Percentiles rank a stretch among this genome's conserved stretches.
Conservation (phyloP, 805 yeast species). For the Metschnikowia continentalis region DNA sequence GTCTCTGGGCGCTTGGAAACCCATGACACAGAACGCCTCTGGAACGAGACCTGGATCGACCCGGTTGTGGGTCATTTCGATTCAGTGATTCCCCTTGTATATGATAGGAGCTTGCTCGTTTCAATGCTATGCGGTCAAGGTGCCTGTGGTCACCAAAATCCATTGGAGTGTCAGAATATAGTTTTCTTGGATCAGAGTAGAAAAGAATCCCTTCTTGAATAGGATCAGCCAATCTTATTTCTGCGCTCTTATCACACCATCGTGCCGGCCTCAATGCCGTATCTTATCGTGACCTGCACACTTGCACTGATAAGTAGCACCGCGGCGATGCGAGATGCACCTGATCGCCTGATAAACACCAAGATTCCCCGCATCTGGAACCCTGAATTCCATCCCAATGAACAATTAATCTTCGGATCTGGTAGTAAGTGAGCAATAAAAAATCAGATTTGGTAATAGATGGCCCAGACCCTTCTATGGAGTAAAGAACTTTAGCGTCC, state of each 20-base stretch:
- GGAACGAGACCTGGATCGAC: neutral
- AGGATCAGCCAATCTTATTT: neutral
- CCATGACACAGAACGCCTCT: neutral
- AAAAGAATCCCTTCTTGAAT: neutral
- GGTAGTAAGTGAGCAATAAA: no score
- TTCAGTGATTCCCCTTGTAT: neutral
- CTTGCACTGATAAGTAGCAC: neutral
- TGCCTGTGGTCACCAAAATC: neutral
- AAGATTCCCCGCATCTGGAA: no score
- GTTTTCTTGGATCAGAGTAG: no score
- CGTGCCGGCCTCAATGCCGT: neutral
- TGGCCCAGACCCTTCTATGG: neutral
- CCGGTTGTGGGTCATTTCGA: neutral
- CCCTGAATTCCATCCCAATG: no score
- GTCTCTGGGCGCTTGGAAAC: neutral
- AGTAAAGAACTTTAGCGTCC: slow-evolving; percentile 19
- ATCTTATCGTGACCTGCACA: slow-evolving; percentile 3
- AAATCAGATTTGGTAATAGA: no score
- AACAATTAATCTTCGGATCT: no score
- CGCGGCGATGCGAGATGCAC: slow-evolving; percentile 1
- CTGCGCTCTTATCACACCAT: slow-evolving; percentile 1
- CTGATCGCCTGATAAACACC: neutral
- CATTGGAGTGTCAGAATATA: neutral
- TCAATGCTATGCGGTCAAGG: neutral
- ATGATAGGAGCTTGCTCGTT: slow-evolving; percentile 1